Evolutionary conservation across 2,329 filamentous ascomycete species (phyloP).

Genomic region (Monosporascus sp.): DNA sequence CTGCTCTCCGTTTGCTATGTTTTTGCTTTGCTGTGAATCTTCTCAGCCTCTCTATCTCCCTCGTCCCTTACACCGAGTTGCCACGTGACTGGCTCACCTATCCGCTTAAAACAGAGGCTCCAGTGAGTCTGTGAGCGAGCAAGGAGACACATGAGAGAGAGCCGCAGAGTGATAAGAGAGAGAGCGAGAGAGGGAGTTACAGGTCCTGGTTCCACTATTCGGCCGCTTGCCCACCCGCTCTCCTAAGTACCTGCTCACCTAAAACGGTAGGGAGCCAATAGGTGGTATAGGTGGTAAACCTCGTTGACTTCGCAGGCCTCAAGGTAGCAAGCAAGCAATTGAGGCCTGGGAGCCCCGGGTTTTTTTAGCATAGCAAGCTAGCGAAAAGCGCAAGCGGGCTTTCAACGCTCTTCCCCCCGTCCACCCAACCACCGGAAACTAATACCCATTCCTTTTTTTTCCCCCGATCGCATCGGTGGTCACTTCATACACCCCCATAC

Average conservation of each 20-base stretch:
- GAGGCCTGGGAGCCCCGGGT: too few relatives aligned
- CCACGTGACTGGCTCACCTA: background rate
- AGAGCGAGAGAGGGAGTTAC: background rate
- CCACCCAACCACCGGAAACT: background rate
- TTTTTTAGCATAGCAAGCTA: background rate
- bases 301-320: background rate
- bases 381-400: background rate
- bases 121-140: background rate
- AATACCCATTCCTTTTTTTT: slow-evolving; percentile 1
- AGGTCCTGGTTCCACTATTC: background rate
- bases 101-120: background rate
- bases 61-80: background rate
- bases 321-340: too few relatives aligned
- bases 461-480: slow-evolving; percentile 23
- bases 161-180: too few relatives aligned
- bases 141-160: background rate
- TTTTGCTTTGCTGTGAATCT: background rate
- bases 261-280: too few relatives aligned
- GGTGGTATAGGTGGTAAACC: background rate
- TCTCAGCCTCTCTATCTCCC: background rate
- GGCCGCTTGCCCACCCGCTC: background rate
- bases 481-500: slow-evolving; percentile 28
- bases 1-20: background rate
- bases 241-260: background rate
- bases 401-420: background rate